These are phyloP conservation scores for Brassica nigra DNA, from an alignment of 345 rosid species.

Conservation along the genomic window DNA sequence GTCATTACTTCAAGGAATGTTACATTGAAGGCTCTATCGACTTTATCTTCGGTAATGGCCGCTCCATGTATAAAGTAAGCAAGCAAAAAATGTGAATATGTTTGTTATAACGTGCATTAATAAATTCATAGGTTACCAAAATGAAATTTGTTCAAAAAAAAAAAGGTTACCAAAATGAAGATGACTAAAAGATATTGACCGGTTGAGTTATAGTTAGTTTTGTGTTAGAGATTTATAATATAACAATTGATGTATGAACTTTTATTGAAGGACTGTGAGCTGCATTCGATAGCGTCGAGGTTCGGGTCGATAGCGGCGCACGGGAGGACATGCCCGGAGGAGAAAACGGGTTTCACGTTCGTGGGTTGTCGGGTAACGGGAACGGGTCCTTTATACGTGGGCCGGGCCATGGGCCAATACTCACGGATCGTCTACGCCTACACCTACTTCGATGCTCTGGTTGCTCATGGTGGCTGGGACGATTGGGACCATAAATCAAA, in stretches of 20 bases:
- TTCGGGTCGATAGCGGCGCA: conserved; percentile 97
- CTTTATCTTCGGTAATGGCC: conserved; percentile 93
- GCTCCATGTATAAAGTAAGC: conserved; percentile 88
- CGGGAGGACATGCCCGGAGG: conserved; percentile 70
- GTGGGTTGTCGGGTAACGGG: conserved; percentile 79
- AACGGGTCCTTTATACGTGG: conserved; percentile 76
- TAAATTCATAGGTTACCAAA: background rate
- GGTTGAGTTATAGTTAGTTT: background rate
- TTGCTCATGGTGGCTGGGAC: conserved; percentile 98
- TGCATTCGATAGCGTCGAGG: conserved; percentile 86
- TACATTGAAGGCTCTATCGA: conserved; percentile 94
- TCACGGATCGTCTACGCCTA: conserved; percentile 85
- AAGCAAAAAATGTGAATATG: background rate
- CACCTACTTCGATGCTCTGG: conserved; percentile 81
- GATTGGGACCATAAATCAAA: conserved; percentile 93
- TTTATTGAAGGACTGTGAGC: conserved; percentile 73
- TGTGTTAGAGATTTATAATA: background rate
- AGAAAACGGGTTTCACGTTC: conserved; percentile 91
- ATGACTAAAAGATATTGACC: background rate
- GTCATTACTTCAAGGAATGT: conserved; percentile 89
- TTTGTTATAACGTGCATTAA: background rate
- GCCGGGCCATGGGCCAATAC: conserved; percentile 97
- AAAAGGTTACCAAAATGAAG: background rate
- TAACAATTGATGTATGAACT: background rate
- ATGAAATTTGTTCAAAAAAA: too few species aligned